Conservation (phyloP, 2,329 filamentous ascomycete genomes). For the Curvularia hawaiiensis region DNA sequence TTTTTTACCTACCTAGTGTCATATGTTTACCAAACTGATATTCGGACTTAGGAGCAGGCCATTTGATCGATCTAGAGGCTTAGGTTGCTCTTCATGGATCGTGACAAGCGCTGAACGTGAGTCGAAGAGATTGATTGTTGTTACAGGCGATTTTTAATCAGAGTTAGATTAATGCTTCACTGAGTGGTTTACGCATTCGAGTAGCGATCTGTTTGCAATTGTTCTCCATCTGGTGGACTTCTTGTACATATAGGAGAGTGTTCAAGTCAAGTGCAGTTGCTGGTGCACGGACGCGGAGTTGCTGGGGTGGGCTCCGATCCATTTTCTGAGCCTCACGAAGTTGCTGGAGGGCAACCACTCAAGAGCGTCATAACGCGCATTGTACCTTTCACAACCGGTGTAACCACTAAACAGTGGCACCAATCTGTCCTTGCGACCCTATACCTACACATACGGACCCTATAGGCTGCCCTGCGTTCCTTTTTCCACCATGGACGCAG, state of each 20-base stretch:
- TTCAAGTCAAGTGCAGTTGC: constrained; percentile 3
- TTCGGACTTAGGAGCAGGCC: neutral
- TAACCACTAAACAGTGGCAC: neutral
- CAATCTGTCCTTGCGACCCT: neutral
- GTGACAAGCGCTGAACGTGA: neutral
- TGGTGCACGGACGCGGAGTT: constrained; percentile 16
- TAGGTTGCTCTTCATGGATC: neutral
- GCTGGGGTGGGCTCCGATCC: constrained; percentile 13
- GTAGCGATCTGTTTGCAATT: too few species aligned
- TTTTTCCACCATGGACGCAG: constrained; percentile 33
- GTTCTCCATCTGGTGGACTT: too few species aligned
- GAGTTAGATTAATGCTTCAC: neutral
- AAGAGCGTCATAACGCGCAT: constrained; percentile 7
- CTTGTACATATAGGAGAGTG: neutral
- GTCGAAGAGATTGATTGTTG: neutral
- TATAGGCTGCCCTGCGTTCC: neutral
- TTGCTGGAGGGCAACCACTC: constrained; percentile 3
- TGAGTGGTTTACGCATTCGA: neutral
- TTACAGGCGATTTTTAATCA: too few species aligned
- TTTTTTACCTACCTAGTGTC: neutral
- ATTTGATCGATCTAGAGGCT: neutral
- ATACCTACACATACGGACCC: too few species aligned
- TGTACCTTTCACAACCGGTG: neutral
- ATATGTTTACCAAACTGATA: neutral
- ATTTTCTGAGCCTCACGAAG: constrained; percentile 24